phyloP scores from a whole-genome alignment of 306 rosid species.

The Trifolium pratense region DNA sequence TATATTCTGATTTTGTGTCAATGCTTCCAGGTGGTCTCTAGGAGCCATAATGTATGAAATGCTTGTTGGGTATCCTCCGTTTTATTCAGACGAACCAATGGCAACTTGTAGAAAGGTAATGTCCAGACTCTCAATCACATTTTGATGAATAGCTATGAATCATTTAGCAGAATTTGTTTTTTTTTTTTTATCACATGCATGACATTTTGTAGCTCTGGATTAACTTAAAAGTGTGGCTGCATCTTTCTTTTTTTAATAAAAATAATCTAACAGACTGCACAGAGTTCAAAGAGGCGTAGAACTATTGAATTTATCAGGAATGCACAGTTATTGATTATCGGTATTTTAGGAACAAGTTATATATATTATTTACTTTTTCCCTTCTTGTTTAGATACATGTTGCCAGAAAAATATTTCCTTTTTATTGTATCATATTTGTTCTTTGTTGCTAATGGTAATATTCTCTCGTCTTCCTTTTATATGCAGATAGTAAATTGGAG shows the following conservation, averaged over 20 bases:
- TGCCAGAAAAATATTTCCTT: no score
- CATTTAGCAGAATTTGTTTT: conserved; percentile 22
- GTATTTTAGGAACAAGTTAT: no score
- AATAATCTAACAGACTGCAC: no score
- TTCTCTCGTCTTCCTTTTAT: conserved; percentile 26
- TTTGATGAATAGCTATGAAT: conserved; percentile 32
- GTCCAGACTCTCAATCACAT: conserved; percentile 25
- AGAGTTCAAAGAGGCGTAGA: no score
- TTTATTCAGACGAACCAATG: conserved; percentile 88
- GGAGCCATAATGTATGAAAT: conserved; percentile 95
- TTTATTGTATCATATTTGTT: neutral
- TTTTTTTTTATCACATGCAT: conserved; percentile 1
- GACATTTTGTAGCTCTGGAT: no score
- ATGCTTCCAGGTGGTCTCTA: conserved; percentile 86
- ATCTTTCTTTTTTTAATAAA: no score
- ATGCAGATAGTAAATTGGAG: conserved; percentile 87
- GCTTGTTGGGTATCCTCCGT: conserved; percentile 92
- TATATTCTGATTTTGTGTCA: conserved; percentile 36
- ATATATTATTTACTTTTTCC: no score
- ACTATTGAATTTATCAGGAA: no score
- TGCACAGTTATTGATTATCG: no score
- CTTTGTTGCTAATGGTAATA: conserved; percentile 10
- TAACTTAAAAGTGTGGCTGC: no score
- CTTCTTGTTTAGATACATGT: no score
- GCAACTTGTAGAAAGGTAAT: conserved; percentile 84